phyloP scores from a whole-genome alignment of 1,139 yeast genomes.

The Blastobotrys arbuscula region DNA sequence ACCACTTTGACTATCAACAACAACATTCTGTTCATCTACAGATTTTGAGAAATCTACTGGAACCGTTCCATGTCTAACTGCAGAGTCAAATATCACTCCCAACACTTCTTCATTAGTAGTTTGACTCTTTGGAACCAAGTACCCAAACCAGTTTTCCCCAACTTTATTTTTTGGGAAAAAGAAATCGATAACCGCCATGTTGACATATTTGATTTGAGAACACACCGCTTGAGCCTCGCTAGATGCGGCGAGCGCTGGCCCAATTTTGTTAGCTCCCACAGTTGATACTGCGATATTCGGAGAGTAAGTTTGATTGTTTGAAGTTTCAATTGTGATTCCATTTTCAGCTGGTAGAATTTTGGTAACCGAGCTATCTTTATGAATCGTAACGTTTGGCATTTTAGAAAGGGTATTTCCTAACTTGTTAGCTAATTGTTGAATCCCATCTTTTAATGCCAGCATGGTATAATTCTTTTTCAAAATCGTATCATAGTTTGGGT shows the following conservation, averaged over 20 bases:
- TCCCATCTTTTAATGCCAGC: slow-evolving; percentile 29
- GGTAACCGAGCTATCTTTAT: slow-evolving; percentile 26
- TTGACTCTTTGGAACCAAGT: slow-evolving; percentile 61
- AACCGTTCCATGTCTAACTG: slow-evolving; percentile 41
- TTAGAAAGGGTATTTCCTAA: slow-evolving; percentile 38
- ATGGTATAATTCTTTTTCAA: slow-evolving; percentile 24
- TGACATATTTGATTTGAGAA: slow-evolving; percentile 26
- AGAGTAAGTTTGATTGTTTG: slow-evolving; percentile 13
- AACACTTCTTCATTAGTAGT: slow-evolving; percentile 47
- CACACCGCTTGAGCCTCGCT: slow-evolving; percentile 18
- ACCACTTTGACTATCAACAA: not conserved
- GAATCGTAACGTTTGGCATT: slow-evolving; percentile 44
- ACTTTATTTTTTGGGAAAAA: slow-evolving; percentile 27
- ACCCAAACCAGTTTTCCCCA: slow-evolving; percentile 68
- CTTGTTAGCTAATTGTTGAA: slow-evolving; percentile 28
- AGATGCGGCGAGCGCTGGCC: slow-evolving; percentile 17
- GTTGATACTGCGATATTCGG: slow-evolving; percentile 31
- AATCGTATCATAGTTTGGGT: slow-evolving; percentile 16
- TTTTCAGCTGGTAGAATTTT: slow-evolving; percentile 15
- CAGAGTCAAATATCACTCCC: slow-evolving; percentile 90
- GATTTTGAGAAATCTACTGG: slow-evolving; percentile 13
- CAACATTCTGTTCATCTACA: not conserved
- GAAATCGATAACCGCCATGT: slow-evolving; percentile 35
- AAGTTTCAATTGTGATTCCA: slow-evolving; percentile 9
- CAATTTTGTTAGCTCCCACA: slow-evolving; percentile 24